Conservation (phyloP, 225 moss, liverwort and hornwort genomes). For the Pseudoscleropodium purum region DNA sequence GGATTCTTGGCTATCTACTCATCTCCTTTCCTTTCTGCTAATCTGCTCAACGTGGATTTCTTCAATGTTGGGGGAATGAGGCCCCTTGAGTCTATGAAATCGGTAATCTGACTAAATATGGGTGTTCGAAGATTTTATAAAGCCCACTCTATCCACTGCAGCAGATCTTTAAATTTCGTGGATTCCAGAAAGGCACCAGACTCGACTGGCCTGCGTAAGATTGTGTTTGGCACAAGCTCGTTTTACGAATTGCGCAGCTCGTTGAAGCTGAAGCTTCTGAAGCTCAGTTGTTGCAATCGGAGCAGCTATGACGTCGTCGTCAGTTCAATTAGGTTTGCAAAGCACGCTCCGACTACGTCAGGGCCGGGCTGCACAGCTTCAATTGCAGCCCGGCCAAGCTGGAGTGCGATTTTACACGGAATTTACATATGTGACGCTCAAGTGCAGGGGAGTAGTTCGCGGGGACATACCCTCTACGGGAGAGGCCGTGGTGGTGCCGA, state of each 20-base stretch:
- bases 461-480: neutral
- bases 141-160: neutral
- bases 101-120: neutral
- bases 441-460: neutral
- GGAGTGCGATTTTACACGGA: neutral
- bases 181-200: neutral
- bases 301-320: slow-evolving; percentile 11
- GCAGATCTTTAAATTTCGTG: neutral
- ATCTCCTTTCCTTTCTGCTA: neutral
- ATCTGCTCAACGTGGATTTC: too few species aligned
- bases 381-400: neutral
- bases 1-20: neutral
- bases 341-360: neutral
- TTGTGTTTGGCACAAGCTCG: neutral
- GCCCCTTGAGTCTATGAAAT: neutral
- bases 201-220: neutral
- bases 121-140: neutral
- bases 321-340: neutral
- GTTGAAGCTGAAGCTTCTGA: neutral
- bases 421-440: neutral
- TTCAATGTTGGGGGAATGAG: neutral
- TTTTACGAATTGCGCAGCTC: neutral
- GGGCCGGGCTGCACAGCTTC: neutral
- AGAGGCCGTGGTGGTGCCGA: neutral
- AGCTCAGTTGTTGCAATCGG: neutral